Evolutionary conservation across 2,329 filamentous ascomycete genomes (phyloP), one percentile per base, ranked within the genome.

Genomic region (Didymella pomorum): DNA sequence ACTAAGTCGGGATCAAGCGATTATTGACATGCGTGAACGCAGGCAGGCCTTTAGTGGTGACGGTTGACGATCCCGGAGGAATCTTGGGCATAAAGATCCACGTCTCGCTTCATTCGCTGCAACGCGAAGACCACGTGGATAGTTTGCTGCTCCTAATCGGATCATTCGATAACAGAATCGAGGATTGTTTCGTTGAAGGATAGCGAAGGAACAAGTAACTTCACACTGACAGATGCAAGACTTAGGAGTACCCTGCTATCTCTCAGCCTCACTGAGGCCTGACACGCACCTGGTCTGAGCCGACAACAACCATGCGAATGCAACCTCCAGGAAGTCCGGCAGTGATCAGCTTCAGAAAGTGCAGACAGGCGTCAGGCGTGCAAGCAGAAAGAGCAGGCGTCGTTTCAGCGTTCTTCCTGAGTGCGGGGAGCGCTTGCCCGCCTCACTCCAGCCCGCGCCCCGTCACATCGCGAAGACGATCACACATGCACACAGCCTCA

Each of bases 121-220:
- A 46, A 28, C 18, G 4, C 44, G 12, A 31, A 18, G 6, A 18
- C 41, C 54, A 56, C 42, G 47, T 51, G 47, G 11, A 12, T 39
- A 10, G 6, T 6, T 8, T n/a, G 14, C 6, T 31, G 33, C n/a
- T 7, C n/a, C 11, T 46, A 9, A 26, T 18, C 29, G 25, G 18
- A 31, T 25, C 29, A 31, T 5, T 6, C 26, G 12, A 42, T 14
- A 26, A 33, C 16, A n/a, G 28, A 18, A 31, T 3, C 11, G 31
- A 18, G 11, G 7, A 26, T 31, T 21, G 35, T 7, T 44, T 35
- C 29, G 21, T 7, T 26, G 28, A 18, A 16, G 6, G 42, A 26
- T n/a, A 9, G 18, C 33, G 51, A 47, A 51, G 47, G 47, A 47
- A 23, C 43, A 43, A 52, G 12, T 44, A 33, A 45, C 44, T 35